A percentile compares a stretch with the other conserved stretches of the same genome.
These are phyloP conservation scores for Botryotinia globosa DNA, from an alignment of 2,329 filamentous ascomycete species.

Conservation along the genomic window DNA sequence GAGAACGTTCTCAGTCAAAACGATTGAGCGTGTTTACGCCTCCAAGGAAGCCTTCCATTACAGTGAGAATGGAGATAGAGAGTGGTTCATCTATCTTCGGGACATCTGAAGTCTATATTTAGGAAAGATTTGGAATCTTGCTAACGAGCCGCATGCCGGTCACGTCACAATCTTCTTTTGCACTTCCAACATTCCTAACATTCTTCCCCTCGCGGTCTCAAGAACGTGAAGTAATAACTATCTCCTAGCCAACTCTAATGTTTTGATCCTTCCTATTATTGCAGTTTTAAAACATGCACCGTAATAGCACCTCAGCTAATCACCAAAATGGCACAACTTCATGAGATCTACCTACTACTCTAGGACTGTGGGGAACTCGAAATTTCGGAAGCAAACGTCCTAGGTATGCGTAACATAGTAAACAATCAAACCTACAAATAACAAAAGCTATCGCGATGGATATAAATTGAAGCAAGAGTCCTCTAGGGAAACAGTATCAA, in stretches of 20 bases:
- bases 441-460: neutral
- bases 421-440: neutral
- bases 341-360: neutral
- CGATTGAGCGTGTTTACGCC: neutral
- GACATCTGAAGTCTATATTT: neutral
- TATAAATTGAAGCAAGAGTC: neutral
- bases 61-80: neutral
- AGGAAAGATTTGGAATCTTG: neutral
- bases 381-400: neutral
- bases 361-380: neutral
- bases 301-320: neutral
- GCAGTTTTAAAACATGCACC: neutral
- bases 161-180: neutral
- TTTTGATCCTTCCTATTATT: neutral
- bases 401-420: neutral
- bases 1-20: neutral
- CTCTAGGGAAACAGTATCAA: neutral
- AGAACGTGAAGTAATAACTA: neutral
- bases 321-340: neutral
- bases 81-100: neutral
- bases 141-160: neutral
- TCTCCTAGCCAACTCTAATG: neutral
- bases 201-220: neutral
- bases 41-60: neutral
- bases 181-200: slow-evolving; percentile 2